Base-by-base conservation (phyloP, 2,329 filamentous ascomycete genomes). In the Xylaria sp. region DNA sequence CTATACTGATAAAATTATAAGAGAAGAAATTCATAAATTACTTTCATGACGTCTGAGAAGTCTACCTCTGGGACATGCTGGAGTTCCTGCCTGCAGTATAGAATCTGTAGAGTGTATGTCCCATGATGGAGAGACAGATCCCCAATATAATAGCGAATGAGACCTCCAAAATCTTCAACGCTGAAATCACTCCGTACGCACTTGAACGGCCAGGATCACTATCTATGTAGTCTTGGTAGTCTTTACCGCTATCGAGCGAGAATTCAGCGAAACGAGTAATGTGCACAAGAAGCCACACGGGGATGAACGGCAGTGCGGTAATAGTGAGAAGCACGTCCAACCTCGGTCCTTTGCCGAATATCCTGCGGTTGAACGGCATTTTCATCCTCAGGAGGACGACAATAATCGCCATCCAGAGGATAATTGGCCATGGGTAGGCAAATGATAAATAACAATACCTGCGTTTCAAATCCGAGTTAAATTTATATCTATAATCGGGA, bases 361-460 rank as follows among this genome's bases (percentile, higher is more conserved):
- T 28, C 25, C 58, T 66, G 13, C 64, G 51, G 20, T 66, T 41
- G 15, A 66, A 66, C n/a, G 44, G 41, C 3, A 66, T 44, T 20
- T 56, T 62, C 64, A 56, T 55, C 20, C 51, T 28, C 13, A 66
- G 13, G 23, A 62, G n/a, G 20, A 56, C 7, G 32, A 28, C 32
- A 56, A 57, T 50, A 20, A 41, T 13, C 28, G 37, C 12, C 32
- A 51, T 20, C 57, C 51, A 55, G 13, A 51, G 23, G n/a, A 56
- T 28, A 12, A 66, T 50, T 8, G 41, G 65, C 50, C 58, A 62
- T 3, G 58, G 58, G 28, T 57, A 66, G 28, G 18, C 48, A 18
- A 58, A 44, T 1, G 55, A 15, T 10, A 62, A 34, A 50, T 66
- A 50, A 34, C 58, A 66, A 63, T 67, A 50, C 65, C 65, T 63